Conservation (phyloP, 495 filamentous ascomycete species). For the Penicillium ochrochloron region DNA sequence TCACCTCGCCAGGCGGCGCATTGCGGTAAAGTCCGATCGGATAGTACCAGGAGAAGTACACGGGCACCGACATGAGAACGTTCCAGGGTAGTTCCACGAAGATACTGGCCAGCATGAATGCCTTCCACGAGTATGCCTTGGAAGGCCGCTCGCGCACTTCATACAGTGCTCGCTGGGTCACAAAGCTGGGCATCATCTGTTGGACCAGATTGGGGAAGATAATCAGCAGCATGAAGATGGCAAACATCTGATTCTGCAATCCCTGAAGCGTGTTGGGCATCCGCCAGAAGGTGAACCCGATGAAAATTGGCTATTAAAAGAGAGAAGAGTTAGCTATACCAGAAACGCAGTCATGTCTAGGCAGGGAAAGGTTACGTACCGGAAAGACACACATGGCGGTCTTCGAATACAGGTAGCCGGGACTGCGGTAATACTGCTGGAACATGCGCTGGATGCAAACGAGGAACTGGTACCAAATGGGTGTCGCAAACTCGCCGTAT, state of each 20-base stretch:
- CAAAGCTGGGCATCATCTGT: conserved; percentile 87
- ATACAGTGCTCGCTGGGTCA: conserved; percentile 76
- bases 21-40: conserved; percentile 78
- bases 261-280: conserved; percentile 73
- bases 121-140: conserved; percentile 81
- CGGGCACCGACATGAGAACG: conserved; percentile 66
- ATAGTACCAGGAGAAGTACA: conserved; percentile 81
- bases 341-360: background rate
- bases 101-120: conserved; percentile 80
- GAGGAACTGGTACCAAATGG: conserved; percentile 52
- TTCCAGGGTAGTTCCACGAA: conserved; percentile 79
- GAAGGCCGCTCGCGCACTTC: conserved; percentile 85
- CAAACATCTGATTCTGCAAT: conserved; percentile 86
- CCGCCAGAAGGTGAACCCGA: conserved; percentile 86
- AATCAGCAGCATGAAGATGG: conserved; percentile 80
- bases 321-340: background rate
- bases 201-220: conserved; percentile 77
- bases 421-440: conserved; percentile 89
- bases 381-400: conserved; percentile 53
- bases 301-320: conserved; percentile 66
- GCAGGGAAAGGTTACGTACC: conserved; percentile 22
- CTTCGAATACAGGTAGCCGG: conserved; percentile 83
- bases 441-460: conserved; percentile 67
- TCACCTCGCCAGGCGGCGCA: conserved; percentile 38
- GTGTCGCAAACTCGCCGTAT: conserved; percentile 56